Conservation (phyloP, 1,284 basidiomycete genomes). For the Malassezia yamatoensis region DNA sequence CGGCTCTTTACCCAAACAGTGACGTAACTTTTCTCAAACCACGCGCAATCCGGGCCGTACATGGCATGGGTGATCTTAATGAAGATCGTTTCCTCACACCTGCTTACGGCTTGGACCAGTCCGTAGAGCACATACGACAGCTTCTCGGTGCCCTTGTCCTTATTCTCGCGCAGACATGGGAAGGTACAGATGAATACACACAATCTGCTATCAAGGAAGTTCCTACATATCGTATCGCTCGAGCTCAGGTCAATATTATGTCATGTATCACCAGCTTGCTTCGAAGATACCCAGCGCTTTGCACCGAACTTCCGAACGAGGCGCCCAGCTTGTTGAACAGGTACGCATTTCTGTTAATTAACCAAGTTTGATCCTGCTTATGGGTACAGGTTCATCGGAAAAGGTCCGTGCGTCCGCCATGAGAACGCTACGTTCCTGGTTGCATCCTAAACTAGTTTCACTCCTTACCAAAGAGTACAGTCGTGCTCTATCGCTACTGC, state of each 20-base stretch:
- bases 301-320: not conserved
- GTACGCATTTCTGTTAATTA: not conserved
- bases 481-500: not conserved
- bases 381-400: not conserved
- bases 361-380: not conserved
- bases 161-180: not conserved
- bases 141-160: not conserved
- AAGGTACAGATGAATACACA: not conserved
- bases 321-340: not conserved
- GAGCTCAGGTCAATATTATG: not conserved
- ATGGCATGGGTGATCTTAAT: conserved; percentile 14
- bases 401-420: conserved; percentile 3
- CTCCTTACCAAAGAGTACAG: not conserved
- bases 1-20: not conserved
- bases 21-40: conserved; percentile 10
- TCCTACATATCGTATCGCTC: not conserved
- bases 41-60: conserved; percentile 14
- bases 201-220: not conserved
- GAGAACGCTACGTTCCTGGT: conserved; percentile 2
- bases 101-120: conserved; percentile 16
- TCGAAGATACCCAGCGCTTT: not conserved
- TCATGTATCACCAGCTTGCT: not conserved
- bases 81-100: conserved; percentile 19
- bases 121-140: not conserved
- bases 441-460: not conserved